Evolutionary conservation across 495 filamentous ascomycete genomes (phyloP), one percentile per base, ranked within the genome.

Genomic region (Annulohypoxylon nitens): DNA sequence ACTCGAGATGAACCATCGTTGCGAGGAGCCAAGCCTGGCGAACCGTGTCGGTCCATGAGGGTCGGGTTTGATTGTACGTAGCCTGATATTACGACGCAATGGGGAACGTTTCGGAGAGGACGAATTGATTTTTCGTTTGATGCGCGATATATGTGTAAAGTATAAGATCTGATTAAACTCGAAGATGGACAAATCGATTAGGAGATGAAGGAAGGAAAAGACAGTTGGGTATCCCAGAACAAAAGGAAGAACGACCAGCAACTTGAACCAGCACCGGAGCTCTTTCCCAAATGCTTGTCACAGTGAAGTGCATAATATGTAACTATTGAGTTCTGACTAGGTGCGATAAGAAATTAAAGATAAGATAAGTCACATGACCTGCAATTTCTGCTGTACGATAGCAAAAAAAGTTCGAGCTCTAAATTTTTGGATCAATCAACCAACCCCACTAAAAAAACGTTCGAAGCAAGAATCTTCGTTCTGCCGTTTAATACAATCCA

Each of bases 1-100:
- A 88, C 77, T 54, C 85, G 82, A 47, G 84, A 86, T 6, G 79
- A 67, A 48, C 80, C 57, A 74, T 88, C 86, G 75, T 86, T 85
- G 59, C 84, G 84, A 25, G 86, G 86, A 48, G 81, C 84, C n/a
- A 88, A 81, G 61, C 85, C 84, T 30, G 83, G 81, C 12, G 77
- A 79, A 39, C 76, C 79, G 25, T 79, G 80, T 65, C 78, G 74
- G 45, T 85, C 83, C 86, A 87, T 80, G 3, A 70, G 81, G 81
- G 54, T 83, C 12, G 23, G 73, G 41, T 79, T 10, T 80, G 74
- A 45, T 76, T 48, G 37, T 54, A 6, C 9, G 23, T 37, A 43
- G 67, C 23, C 59, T 54, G 55, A 67, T 25, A 26, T 43, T 14
- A 20, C 3, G 30, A 43, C n/a, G 14, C 2, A 33, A 39, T 14